Base-by-base conservation (phyloP, 2,329 filamentous ascomycete genomes). In the Penicillium polonicum region DNA sequence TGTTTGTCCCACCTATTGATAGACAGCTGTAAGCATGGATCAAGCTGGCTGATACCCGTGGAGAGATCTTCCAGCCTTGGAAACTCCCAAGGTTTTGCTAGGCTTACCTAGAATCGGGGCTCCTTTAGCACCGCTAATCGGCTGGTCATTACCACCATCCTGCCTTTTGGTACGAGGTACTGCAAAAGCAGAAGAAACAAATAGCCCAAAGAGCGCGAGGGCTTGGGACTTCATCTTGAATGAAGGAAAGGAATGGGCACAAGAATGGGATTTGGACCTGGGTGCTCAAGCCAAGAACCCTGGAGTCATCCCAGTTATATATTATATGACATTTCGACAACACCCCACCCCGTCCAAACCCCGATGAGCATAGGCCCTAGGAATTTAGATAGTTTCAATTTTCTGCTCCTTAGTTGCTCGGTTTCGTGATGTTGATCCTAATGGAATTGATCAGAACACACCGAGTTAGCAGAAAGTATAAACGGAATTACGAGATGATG, bases 1-100 rank as follows among this genome's bases (percentile, higher is more conserved):
- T 76, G 67, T 89, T 86, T 23, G 86, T 89, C 29, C 85, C 87
- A 17, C 86, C 87, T 88, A 39, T 9, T 19, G 43, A 25, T 64
- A 36, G 64, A 21, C 6, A 27, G 1, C 17, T 29, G 46, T 60
- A 10, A 63, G 46, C 36, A 45, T 19, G 9, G 8, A 17, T 10
- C 3, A 13, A 13, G 8, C 10, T 15, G 25, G 36, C n/a, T 7
- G 10, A 4, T 23, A 21, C 4, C 27, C 2, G 2, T 15, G 4
- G 7, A 21, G 17, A 15, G 3, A 15, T 21, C 2, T 19, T 31
- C n/a, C 7, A 39, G 15, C 10, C 25, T 49, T 19, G 5, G 2
- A 62, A 21, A 5, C 19, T 23, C 13, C 12, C 5, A 7, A 21
- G 19, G 21, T 2, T 41, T 39, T 21, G n/a, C 3, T 21, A 23